Base-by-base conservation (phyloP, 225 moss, liverwort and hornwort genomes). In the Climacium dendroides region DNA sequence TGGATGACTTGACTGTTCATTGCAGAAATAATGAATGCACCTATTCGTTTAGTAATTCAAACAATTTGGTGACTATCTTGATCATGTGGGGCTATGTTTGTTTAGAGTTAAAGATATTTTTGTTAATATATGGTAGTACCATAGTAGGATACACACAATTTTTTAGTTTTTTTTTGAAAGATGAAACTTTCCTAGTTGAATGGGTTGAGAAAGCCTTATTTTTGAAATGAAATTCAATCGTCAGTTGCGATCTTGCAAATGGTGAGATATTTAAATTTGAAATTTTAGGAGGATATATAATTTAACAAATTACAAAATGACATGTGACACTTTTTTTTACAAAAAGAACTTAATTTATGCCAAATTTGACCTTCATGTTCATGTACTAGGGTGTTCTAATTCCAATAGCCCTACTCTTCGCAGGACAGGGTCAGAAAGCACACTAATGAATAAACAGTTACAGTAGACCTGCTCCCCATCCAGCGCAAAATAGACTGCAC, bases 101-200 rank as follows among this genome's bases (percentile, higher is more conserved):
- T n/a, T n/a, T n/a, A n/a, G n/a, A n/a, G n/a, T n/a, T n/a, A 11
- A 12, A 25, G 22, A 4, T 23, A 41, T 41, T 19, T 30, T 11
- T 2, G 1, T 2, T 2, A 20, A 19, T 52, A 13, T 75, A 6
- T 3, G 0, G 3, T 74, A 76, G 3, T 13, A 23, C 9, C 0
- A 8, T 52, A 22, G 5, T 13, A 34, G 5, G 34, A 52, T 34
- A 52, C 4, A 13, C 2, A 8, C 3, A 34, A 23, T 13, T 2
- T 35, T 50, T 14, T 23, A 1, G 22, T 24, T 12, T 12, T 34
- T 19, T 76, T 35, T 32, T 23, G 34, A 53, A 22, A 35, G 76
- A 23, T 35, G 14, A 35, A 76, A 35, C 15, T 76, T 47, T 53
- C 5, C 14, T 5, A 3, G 7, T 20, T 6, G 29, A 74, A 32